Base-by-base conservation (phyloP, 495 filamentous ascomycete species). In the Paragyromitra xinjiangensis region DNA sequence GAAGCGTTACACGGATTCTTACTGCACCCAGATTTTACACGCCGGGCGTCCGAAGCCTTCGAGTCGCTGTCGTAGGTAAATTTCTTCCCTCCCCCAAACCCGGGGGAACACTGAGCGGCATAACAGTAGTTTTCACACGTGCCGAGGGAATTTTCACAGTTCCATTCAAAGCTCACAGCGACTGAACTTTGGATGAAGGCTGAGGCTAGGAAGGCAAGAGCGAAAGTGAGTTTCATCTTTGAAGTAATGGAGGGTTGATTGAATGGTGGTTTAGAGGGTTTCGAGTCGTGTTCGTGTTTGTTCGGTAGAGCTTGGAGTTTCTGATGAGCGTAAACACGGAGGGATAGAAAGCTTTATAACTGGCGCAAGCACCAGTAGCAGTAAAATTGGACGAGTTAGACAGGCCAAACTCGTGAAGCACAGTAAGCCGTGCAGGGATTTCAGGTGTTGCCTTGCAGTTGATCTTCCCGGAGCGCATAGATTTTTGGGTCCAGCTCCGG, bases 121-220 rank as follows among this genome's bases (percentile, higher is more conserved):
- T 58, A 58, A 24, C 55, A 58, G 19, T 58, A 58, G 55, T 58
- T 58, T 58, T 58, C 22, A 37, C 55, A 58, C 7, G 55, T 58
- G 11, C 9, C 24, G 55, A 58, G 19, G 9, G 55, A 29, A 7
- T 58, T 29, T 19, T 6, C 12, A 24, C 55, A 58, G 55, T 58
- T 8, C 55, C 55, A 58, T 12, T 26, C 24, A 14, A 58, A 58
- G 55, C 50, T 53, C 19, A 22, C 50, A 19, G 16, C n/a, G 50
- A 53, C 6, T 4, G 16, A 6, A 19, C 14, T 53, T n/a, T 53
- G 50, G 19, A 53, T 22, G 7, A 53, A 53, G n/a, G 50, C n/a
- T 22, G 50, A 53, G 19, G 50, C 50, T n/a, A 53, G n/a, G 50
- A 53, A 22, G 8, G 16, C 16, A 48, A 16, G 7, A 19, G 16